Conservation (phyloP, 768 basidiomycete genomes). For the Amanita muscaria region DNA sequence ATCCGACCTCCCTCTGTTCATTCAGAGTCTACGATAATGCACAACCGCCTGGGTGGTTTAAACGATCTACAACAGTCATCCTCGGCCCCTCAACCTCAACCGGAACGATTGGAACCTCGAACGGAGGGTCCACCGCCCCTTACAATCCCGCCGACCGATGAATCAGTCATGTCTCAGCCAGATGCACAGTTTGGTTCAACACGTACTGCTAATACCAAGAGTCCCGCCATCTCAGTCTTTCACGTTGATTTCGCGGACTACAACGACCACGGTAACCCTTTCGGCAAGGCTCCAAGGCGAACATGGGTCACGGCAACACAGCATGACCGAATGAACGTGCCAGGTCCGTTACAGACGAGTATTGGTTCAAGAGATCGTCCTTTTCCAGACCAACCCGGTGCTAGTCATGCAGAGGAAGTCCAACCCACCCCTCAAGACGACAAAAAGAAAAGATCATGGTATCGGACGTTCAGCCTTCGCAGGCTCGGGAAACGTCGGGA, state of each 20-base stretch:
- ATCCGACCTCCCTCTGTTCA: conserved; percentile 7
- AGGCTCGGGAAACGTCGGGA: conserved; percentile 21
- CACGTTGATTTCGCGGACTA: conserved; percentile 24
- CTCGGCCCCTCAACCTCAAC: neutral
- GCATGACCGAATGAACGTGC: conserved; percentile 19
- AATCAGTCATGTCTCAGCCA: neutral
- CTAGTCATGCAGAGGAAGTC: conserved; percentile 8
- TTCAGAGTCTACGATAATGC: neutral
- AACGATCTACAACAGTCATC: neutral
- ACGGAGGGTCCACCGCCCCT: neutral
- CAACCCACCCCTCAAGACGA: conserved; percentile 20
- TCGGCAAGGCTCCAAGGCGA: conserved; percentile 18
- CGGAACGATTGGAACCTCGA: neutral
- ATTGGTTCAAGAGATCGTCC: neutral
- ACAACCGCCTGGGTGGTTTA: neutral
- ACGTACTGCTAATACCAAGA: conserved; percentile 1
- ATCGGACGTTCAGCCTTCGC: conserved; percentile 28
- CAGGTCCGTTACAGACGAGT: conserved; percentile 6
- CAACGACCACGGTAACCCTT: no score
- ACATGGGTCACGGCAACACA: conserved; percentile 32
- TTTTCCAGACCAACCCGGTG: neutral
- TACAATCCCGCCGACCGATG: neutral
- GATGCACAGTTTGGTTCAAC: neutral
- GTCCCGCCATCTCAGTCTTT: conserved; percentile 22
- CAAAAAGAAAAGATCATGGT: conserved; percentile 32